phyloP scores from a whole-genome alignment of 148 eudicot species.

The Persicaria maculosa region DNA sequence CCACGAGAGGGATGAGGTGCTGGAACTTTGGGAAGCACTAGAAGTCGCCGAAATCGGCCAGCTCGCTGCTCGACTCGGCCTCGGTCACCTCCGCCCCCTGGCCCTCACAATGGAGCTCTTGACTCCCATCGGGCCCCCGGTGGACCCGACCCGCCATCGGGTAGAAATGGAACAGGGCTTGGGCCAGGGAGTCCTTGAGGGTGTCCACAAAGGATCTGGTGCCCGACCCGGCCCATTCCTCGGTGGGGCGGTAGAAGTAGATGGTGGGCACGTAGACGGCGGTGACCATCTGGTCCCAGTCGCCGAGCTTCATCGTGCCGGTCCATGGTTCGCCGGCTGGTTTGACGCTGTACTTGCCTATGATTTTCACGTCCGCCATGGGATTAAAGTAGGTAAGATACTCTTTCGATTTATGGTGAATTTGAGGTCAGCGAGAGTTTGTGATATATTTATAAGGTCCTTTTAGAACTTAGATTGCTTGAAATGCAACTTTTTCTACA shows the following conservation, averaged over 20 bases:
- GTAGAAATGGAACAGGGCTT: constrained; percentile 3
- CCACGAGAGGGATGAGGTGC: background rate
- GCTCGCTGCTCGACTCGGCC: background rate
- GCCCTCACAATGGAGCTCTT: background rate
- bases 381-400: background rate
- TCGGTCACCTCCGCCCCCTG: constrained; percentile 3
- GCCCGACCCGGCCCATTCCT: background rate
- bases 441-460: too few species aligned
- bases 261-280: constrained; percentile 4
- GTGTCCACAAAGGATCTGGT: background rate
- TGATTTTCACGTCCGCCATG: constrained; percentile 2
- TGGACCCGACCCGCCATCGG: background rate
- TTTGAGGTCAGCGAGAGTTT: too few species aligned
- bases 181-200: constrained; percentile 5
- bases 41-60: background rate
- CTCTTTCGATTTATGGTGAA: too few species aligned
- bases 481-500: too few species aligned
- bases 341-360: background rate
- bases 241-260: background rate
- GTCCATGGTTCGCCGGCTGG: background rate
- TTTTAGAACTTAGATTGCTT: too few species aligned
- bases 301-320: constrained; percentile 2
- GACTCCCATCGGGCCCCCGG: background rate
- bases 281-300: background rate
- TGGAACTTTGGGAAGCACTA: background rate